Evolutionary conservation across 768 basidiomycete species (phyloP).

Genomic region (Leccinum variicolor): DNA sequence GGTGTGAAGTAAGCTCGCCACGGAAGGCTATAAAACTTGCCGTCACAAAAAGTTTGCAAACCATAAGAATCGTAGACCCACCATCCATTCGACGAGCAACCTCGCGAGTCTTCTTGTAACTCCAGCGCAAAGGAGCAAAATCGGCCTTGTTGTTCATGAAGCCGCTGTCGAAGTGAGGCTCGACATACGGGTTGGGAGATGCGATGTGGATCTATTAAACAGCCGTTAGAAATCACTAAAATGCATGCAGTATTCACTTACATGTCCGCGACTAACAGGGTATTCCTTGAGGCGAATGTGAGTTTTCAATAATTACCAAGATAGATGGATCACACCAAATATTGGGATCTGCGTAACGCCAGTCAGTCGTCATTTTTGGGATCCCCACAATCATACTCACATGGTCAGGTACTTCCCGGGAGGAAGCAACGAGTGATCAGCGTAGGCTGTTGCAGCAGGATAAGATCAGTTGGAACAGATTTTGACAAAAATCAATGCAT

Average conservation of each 20-base stretch:
- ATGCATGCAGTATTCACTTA: conserved; percentile 11
- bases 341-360: conserved; percentile 46
- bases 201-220: conserved; percentile 55
- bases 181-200: conserved; percentile 57
- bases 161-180: conserved; percentile 67
- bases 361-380: conserved; percentile 9
- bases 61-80: conserved; percentile 21
- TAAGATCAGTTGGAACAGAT: background rate
- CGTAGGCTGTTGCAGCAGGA: conserved; percentile 44
- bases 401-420: conserved; percentile 72
- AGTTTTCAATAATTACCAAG: background rate
- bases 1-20: conserved; percentile 68
- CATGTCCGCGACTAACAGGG: conserved; percentile 70
- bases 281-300: conserved; percentile 42
- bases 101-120: conserved; percentile 75
- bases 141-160: conserved; percentile 80
- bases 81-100: conserved; percentile 70
- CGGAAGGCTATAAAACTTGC: conserved; percentile 49
- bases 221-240: background rate
- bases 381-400: conserved; percentile 29
- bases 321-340: conserved; percentile 34
- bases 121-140: conserved; percentile 73
- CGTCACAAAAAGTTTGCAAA: background rate
- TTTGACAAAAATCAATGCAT: background rate
- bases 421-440: conserved; percentile 66